Evolutionary conservation across 345 rosid species (phyloP), one percentile per base, ranked within the genome.

Genomic region (Fremontodendron californicum): DNA sequence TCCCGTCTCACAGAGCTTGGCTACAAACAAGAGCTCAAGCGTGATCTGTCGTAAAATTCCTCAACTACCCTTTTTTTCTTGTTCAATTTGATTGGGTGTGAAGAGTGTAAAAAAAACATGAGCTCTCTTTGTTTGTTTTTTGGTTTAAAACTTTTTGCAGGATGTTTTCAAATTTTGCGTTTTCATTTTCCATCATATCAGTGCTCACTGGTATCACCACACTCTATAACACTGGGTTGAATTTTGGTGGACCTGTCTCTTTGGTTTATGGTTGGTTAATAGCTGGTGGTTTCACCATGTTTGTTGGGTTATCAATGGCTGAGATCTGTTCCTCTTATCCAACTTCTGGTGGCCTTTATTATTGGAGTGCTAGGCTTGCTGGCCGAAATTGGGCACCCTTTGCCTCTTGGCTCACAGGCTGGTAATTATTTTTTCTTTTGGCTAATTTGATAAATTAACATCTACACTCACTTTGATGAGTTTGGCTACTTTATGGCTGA

Each of bases 321-420:
- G 98, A 96, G 86, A 93, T 96, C 78, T 96, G 99, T 78, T 96
- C 98, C 35, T 87, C 99, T 51, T 93, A 89, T 79, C 99, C 99
- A 12, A 96, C 99, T 66, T 96, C 98, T 19, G 97, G 99, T 27
- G 99, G 99, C 52, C 94, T 96, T 55, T 96, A 96, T 80, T 96
- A 92, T 76, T 96, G 99, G 99, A 96, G 99, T 84, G 99, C 99
- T 65, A 92, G 84, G 91, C 98, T 95, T 79, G 98, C 97, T 19
- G 99, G 99, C 51, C 88, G 84, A 8, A 55, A 83, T 6, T 93
- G 99, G 99, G 93, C 99, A 12, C 96, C 99, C 21, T 86, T 96
- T 60, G 98, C 98, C 48, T 92, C 98, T 71, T 96, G 99, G 99
- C 74, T 93, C 68, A 96, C 97, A 37, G 98, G 98, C 88, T 96